Evolutionary conservation across 192 early-diverging fungal species (phyloP).

Genomic region (Radiomyces spectabilis): DNA sequence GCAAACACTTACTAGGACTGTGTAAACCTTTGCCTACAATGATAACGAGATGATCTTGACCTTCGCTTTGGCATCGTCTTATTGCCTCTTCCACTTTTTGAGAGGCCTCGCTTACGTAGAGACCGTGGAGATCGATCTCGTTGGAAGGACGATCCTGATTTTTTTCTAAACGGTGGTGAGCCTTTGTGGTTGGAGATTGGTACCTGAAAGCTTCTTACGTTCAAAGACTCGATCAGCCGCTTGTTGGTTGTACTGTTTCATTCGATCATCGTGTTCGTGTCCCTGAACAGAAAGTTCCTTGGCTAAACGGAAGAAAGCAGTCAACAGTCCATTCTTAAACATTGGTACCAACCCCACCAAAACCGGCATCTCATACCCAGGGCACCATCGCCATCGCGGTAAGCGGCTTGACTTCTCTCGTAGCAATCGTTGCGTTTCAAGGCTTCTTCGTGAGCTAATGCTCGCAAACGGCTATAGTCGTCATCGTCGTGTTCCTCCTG

Average conservation of each 20-base stretch:
- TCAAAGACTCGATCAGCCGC: slow-evolving; percentile 44
- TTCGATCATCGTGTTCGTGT: slow-evolving; percentile 44
- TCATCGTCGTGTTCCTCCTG: slow-evolving; percentile 16
- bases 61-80: slow-evolving; percentile 35
- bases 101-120: slow-evolving; percentile 58
- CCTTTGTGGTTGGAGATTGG: neutral
- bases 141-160: slow-evolving; percentile 30
- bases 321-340: neutral
- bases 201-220: slow-evolving; percentile 20
- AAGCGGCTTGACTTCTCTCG: slow-evolving; percentile 39
- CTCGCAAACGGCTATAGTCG: slow-evolving; percentile 21
- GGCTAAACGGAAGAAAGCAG: slow-evolving; percentile 10
- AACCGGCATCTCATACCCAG: no score
- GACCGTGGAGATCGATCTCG: slow-evolving; percentile 64
- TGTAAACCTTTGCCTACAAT: slow-evolving; percentile 64
- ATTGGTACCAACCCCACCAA: no score
- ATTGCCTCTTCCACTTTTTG: slow-evolving; percentile 40
- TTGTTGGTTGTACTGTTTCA: slow-evolving; percentile 46
- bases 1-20: slow-evolving; percentile 18
- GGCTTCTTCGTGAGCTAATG: slow-evolving; percentile 39
- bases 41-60: slow-evolving; percentile 36
- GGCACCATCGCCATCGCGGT: slow-evolving; percentile 34
- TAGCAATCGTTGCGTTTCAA: slow-evolving; percentile 36
- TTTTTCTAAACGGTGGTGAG: slow-evolving; percentile 22
- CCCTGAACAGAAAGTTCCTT: slow-evolving; percentile 45